Evolutionary conservation across 306 rosid genomes (phyloP), one percentile per base, ranked within the genome.

Genomic region (Begonia loranthoides): DNA sequence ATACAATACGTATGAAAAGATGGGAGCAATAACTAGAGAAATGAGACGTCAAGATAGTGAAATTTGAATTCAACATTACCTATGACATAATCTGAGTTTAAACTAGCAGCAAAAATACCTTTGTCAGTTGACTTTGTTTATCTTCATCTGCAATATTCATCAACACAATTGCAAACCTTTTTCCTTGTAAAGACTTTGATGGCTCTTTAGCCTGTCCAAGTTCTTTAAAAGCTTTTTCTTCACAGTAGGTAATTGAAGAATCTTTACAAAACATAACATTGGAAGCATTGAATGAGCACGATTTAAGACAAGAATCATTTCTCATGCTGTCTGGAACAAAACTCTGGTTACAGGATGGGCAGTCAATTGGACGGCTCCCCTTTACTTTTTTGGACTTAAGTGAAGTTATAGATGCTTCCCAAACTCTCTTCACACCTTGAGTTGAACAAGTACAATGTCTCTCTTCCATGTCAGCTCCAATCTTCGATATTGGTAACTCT

Each of bases 301-400:
- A 66, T 60, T 50, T 57, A 54, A 59, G 61, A 70, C 47, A 77
- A 65, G 75, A 70, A 66, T 50, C 54, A 45, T 51, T 41, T 68
- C 55, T 57, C 48, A 60, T 71, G 62, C 51, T 68, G 66, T 72
- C 69, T 28, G 70, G 59, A 54, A 44, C 67, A 49, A 67, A 57
- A 67, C 45, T 73, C 55, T 64, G 61, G 66, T 56, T 73, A 62
- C 69, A 72, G 58, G 66, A 54, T 49, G 16, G 64, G 61, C 66
- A 61, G 70, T 70, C 83, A 67, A 59, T 61, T 51, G 65, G 45
- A 62, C 76, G 81, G 69, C 92, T 68, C 56, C 95, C 96, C 62
- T 81, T 88, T 63, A 84, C 84, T 70, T 81, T 84, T 65, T 88
- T 88, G 17, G 95, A 88, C 73, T 88, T 84, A 74, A 88, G 59